Conservation (phyloP, 2,329 filamentous ascomycete genomes). For the Curvularia verruculosa region DNA sequence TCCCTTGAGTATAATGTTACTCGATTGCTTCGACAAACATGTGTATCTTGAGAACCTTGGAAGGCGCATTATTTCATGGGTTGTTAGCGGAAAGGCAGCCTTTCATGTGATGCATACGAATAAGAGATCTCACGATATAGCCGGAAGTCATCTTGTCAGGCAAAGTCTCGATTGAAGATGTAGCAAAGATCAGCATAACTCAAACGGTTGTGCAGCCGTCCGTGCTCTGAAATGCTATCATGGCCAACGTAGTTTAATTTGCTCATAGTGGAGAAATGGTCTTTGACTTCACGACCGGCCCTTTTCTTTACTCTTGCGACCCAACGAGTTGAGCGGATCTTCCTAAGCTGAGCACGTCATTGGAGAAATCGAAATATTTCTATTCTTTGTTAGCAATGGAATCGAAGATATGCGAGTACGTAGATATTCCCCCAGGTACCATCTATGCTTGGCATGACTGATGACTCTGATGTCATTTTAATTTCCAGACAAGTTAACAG, state of each 20-base stretch:
- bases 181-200: neutral
- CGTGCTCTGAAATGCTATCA: neutral
- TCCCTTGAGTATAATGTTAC: slow-evolving; percentile 12
- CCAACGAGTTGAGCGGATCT: neutral
- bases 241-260: neutral
- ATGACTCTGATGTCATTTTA: neutral
- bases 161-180: neutral
- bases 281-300: neutral
- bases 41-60: neutral
- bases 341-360: neutral
- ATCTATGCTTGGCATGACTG: neutral
- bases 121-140: neutral
- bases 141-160: neutral
- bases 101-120: too few relatives aligned
- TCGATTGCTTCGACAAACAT: slow-evolving; percentile 23
- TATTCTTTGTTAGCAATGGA: neutral
- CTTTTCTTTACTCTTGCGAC: neutral
- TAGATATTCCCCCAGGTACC: neutral
- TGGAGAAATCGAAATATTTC: neutral
- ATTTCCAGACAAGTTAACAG: neutral
- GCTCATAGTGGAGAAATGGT: neutral
- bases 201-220: neutral
- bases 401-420: neutral
- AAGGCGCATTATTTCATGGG: neutral
- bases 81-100: neutral